A percentile compares a stretch with the other conserved stretches of the same genome.
Conservation (phyloP, 2,329 filamentous ascomycete species). For the Chaetothyriales sp. region DNA sequence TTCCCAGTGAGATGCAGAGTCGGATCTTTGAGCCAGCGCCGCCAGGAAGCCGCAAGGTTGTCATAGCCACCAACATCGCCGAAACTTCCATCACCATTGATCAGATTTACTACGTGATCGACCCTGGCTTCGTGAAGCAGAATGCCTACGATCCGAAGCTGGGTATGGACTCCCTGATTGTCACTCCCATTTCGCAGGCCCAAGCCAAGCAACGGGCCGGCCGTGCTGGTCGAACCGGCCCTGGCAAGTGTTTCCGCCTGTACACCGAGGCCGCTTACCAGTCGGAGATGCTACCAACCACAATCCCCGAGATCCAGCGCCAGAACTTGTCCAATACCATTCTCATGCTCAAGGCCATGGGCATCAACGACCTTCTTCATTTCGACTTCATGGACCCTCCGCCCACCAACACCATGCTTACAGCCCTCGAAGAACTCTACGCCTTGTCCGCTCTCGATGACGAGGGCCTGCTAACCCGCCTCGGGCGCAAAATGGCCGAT, state of each 20-base stretch:
- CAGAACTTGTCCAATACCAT: constrained; percentile 89
- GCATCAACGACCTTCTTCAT: constrained; percentile 90
- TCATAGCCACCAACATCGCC: constrained; percentile 96
- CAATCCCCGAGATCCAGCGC: constrained; percentile 90
- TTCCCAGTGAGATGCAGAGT: constrained; percentile 88
- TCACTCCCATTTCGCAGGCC: constrained; percentile 92
- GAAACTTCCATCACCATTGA: constrained; percentile 98
- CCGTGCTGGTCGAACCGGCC: constrained; percentile 83
- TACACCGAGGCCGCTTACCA: constrained; percentile 95
- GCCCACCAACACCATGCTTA: constrained; percentile 94
- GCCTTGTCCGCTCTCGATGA: constrained; percentile 84
- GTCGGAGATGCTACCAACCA: constrained; percentile 91
- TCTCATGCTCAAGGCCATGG: constrained; percentile 97
- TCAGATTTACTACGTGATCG: constrained; percentile 92
- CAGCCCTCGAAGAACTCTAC: constrained; percentile 88
- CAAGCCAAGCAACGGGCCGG: constrained; percentile 91
- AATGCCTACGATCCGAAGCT: constrained; percentile 94
- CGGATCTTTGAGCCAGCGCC: constrained; percentile 90
- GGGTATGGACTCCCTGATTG: constrained; percentile 91
- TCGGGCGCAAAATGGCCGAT: constrained; percentile 94
- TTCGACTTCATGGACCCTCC: constrained; percentile 99
- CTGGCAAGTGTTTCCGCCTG: constrained; percentile 87
- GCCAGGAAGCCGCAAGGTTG: constrained; percentile 73
- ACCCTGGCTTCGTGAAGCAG: constrained; percentile 95
- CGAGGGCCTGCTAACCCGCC: constrained; percentile 79